Conservation (phyloP, 208 protist genomes). For the Acanthamoeba castellanii region DNA sequence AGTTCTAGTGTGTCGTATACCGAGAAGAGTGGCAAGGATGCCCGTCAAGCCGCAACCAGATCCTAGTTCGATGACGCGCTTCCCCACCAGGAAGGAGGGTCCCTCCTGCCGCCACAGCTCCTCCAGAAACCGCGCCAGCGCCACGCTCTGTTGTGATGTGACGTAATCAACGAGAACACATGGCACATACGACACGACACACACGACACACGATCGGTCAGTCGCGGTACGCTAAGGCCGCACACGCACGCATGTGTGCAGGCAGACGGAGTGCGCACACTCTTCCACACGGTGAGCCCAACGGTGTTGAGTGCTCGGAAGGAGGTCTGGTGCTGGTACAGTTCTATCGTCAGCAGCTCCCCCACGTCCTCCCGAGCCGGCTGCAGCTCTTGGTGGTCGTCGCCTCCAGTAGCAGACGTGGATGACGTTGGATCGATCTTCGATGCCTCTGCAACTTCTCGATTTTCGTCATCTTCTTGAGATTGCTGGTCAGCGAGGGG, state of each 20-base stretch:
- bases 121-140: slow-evolving; percentile 21
- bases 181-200: neutral
- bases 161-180: neutral
- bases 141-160: slow-evolving; percentile 17
- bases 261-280: neutral
- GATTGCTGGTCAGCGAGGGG: neutral
- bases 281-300: slow-evolving; percentile 48
- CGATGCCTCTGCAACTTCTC: neutral
- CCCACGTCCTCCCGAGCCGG: neutral
- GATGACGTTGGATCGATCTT: neutral
- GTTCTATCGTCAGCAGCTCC: neutral
- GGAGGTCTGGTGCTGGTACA: slow-evolving; percentile 50
- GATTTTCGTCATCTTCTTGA: too few relatives aligned
- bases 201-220: too few relatives aligned
- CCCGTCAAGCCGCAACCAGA: slow-evolving; percentile 42
- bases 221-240: neutral
- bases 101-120: slow-evolving; percentile 20
- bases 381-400: neutral
- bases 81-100: neutral
- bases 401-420: neutral
- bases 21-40: slow-evolving; percentile 35
- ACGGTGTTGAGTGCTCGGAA: slow-evolving; percentile 44
- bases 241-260: neutral
- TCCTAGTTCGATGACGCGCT: slow-evolving; percentile 60
- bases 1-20: neutral